phyloP scores from a whole-genome alignment of 202 grass and related monocot genomes.

The Musa balbisiana region DNA sequence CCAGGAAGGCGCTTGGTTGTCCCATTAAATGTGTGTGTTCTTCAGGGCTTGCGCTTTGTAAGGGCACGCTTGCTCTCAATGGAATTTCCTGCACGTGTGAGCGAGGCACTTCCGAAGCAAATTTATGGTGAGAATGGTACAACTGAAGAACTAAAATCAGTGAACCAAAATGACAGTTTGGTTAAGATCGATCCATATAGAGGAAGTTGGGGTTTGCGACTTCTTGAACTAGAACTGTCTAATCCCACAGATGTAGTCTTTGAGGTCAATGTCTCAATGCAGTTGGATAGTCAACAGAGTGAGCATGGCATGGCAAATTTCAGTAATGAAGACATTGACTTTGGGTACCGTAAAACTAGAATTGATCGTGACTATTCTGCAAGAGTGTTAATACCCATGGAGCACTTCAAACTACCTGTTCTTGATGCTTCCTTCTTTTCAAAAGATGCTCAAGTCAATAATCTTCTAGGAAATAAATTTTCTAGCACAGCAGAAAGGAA shows the following conservation, averaged over 20 bases:
- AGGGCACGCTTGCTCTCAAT: constrained; percentile 79
- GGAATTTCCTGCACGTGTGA: constrained; percentile 82
- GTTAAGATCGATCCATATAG: constrained; percentile 83
- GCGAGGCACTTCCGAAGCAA: constrained; percentile 38
- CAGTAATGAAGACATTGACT: constrained; percentile 24
- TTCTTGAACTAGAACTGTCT: constrained; percentile 91
- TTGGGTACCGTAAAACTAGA: constrained; percentile 66
- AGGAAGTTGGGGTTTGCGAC: constrained; percentile 78
- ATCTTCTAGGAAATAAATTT: constrained; percentile 35
- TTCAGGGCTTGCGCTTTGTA: constrained; percentile 84
- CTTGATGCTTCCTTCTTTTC: constrained; percentile 77
- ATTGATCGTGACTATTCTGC: constrained; percentile 96
- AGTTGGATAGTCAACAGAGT: constrained; percentile 44
- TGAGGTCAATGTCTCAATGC: constrained; percentile 72
- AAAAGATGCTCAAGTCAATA: constrained; percentile 49
- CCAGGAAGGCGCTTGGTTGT: constrained; percentile 82
- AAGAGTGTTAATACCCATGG: constrained; percentile 86
- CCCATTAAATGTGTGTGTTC: constrained; percentile 82
- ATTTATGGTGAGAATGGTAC: constrained; percentile 27
- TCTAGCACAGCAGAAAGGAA: constrained; percentile 61
- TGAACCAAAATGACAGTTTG: constrained; percentile 34
- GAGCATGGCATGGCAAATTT: constrained; percentile 27
- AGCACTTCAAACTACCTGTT: constrained; percentile 95
- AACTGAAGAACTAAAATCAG: constrained; percentile 24
- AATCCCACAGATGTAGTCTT: constrained; percentile 98